phyloP scores from a whole-genome alignment of 2,329 filamentous ascomycete genomes.

The Penicillium expansum region DNA sequence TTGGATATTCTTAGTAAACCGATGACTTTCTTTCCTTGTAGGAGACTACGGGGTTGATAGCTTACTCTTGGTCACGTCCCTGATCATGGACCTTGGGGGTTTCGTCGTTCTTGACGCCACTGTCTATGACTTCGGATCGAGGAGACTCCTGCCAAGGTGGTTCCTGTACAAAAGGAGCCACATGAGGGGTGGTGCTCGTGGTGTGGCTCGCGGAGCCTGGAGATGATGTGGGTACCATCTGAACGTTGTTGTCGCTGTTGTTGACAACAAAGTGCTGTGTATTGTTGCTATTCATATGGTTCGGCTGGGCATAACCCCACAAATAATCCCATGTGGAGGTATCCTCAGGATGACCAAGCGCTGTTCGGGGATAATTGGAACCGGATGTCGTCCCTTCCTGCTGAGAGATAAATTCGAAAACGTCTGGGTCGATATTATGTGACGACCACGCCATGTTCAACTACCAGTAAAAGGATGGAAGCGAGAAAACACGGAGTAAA shows the following conservation, averaged over 20 bases:
- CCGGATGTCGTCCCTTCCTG: not conserved
- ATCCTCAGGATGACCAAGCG: not conserved
- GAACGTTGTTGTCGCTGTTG: not conserved
- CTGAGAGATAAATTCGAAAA: not conserved
- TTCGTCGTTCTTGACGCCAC: not conserved
- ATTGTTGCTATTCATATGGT: not conserved
- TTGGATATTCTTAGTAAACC: not conserved
- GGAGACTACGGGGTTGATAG: not conserved
- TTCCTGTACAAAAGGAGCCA: not conserved
- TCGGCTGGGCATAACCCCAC: not conserved
- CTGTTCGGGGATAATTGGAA: not conserved
- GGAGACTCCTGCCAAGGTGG: not conserved
- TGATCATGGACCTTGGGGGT: not conserved
- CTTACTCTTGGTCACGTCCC: not conserved
- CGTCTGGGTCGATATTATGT: not conserved
- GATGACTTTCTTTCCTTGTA: not conserved
- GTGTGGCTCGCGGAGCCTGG: not conserved
- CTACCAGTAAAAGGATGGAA: not conserved
- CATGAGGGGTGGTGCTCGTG: not conserved
- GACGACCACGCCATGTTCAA: not conserved
- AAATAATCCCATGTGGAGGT: not conserved
- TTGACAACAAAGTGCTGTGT: not conserved
- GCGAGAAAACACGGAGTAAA: not conserved
- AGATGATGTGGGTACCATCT: not conserved
- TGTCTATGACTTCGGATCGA: not conserved